Evolutionary conservation across 2,329 filamentous ascomycete species (phyloP).

Genomic region (Alternaria angustiovoidea): DNA sequence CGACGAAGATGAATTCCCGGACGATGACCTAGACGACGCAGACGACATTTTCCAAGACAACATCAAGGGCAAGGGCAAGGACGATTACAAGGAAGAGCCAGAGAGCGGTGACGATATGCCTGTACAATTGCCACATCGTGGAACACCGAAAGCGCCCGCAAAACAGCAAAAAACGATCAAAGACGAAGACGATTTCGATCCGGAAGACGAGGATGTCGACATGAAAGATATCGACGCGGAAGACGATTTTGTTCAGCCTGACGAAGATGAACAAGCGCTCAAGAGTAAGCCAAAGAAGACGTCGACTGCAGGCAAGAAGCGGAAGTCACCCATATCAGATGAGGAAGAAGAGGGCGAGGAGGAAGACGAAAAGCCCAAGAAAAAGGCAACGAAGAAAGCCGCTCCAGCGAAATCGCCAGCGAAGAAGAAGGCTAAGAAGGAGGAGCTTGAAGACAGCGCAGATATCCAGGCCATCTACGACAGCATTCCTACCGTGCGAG

Average conservation of each 20-base stretch:
- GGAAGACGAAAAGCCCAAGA: conserved; percentile 65
- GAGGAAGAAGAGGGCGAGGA: conserved; percentile 63
- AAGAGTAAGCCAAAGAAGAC: conserved; percentile 52
- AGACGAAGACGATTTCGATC: conserved; percentile 52
- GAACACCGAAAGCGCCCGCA: conserved; percentile 46
- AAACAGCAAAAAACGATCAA: conserved; percentile 58
- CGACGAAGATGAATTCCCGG: conserved; percentile 62
- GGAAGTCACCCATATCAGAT: conserved; percentile 65
- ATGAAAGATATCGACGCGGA: conserved; percentile 61
- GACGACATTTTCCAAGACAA: conserved; percentile 86
- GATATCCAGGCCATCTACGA: conserved; percentile 85
- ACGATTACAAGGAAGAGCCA: conserved; percentile 71
- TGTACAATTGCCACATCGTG: conserved; percentile 43
- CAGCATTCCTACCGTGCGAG: conserved; percentile 80
- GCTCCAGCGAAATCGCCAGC: conserved; percentile 58
- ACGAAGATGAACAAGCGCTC: conserved; percentile 53
- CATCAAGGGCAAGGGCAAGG: conserved; percentile 69
- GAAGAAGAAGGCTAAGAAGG: conserved; percentile 70
- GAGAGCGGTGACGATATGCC: conserved; percentile 42
- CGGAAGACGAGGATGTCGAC: conserved; percentile 58
- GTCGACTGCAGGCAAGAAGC: conserved; percentile 56
- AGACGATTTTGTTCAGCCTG: conserved; percentile 56
- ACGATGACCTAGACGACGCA: conserved; percentile 63
- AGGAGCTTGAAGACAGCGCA: conserved; percentile 71
- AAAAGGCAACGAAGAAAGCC: conserved; percentile 54